These are phyloP conservation scores for Lachancea sp. DNA, from an alignment of 805 yeast genomes.

Conservation along the genomic window DNA sequence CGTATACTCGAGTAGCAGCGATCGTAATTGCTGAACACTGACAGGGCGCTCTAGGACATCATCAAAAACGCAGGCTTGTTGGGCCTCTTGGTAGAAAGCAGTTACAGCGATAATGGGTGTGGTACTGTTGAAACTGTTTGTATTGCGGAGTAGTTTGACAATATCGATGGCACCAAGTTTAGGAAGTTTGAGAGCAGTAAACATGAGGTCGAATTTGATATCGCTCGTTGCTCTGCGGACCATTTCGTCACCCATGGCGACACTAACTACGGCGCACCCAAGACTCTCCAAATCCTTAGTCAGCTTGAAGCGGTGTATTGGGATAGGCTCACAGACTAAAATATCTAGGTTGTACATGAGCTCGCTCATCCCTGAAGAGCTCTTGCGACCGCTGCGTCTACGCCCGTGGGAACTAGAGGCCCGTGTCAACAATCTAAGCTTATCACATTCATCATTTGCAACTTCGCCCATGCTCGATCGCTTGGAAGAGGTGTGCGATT, in stretches of 20 bases:
- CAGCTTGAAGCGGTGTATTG: conserved; percentile 66
- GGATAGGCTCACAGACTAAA: conserved; percentile 80
- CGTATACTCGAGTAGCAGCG: conserved; percentile 28
- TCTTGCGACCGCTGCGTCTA: conserved; percentile 28
- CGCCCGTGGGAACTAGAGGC: conserved; percentile 24
- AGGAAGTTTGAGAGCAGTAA: conserved; percentile 65
- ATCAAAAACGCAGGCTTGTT: conserved; percentile 47
- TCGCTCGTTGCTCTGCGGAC: conserved; percentile 75
- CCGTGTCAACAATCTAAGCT: conserved; percentile 25
- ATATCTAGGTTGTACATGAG: conserved; percentile 47
- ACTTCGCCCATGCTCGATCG: conserved; percentile 21
- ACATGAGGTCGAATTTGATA: conserved; percentile 75
- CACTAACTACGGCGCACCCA: conserved; percentile 77
- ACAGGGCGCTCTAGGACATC: conserved; percentile 72
- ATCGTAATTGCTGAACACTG: conserved; percentile 21
- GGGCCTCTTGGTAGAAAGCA: conserved; percentile 63
- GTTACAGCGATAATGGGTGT: conserved; percentile 78
- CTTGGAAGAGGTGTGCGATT: conserved; percentile 29
- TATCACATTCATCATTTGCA: conserved; percentile 22
- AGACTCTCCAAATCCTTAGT: conserved; percentile 54
- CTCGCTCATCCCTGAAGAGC: conserved; percentile 17
- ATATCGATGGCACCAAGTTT: conserved; percentile 70
- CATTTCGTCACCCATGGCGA: conserved; percentile 75
- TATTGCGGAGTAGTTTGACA: conserved; percentile 64
- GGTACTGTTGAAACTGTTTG: conserved; percentile 67